Percentiles rank a stretch among this genome's conserved stretches.
phyloP scores from a whole-genome alignment of 495 filamentous ascomycete species.

The Tricharina praecox region DNA sequence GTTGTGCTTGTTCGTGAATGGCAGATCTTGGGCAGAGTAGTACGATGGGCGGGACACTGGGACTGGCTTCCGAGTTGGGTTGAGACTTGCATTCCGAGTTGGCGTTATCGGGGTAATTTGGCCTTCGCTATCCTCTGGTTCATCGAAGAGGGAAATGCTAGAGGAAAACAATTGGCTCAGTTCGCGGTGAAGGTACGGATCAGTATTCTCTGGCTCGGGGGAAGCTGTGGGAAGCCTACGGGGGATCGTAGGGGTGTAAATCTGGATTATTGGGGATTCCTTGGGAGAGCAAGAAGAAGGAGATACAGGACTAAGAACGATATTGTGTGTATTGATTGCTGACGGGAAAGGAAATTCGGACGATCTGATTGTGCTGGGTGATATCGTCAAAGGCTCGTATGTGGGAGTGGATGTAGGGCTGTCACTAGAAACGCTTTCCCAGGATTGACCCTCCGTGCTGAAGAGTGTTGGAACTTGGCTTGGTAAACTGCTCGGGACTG shows the following conservation, averaged over 20 bases:
- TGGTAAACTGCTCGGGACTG: conserved; percentile 18
- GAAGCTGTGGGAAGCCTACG: neutral
- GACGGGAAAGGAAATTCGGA: no score
- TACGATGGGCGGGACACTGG: neutral
- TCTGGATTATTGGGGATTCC: conserved; percentile 19
- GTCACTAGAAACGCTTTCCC: conserved; percentile 3
- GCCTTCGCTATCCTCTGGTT: conserved; percentile 14
- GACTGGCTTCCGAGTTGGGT: neutral
- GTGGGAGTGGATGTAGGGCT: conserved; percentile 4
- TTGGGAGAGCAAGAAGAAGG: conserved; percentile 9
- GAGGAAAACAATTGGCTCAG: neutral
- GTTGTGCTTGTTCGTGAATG: neutral
- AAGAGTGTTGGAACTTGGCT: conserved; percentile 20
- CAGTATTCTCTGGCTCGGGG: neutral
- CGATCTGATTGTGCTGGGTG: no score
- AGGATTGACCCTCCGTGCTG: conserved; percentile 8
- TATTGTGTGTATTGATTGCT: no score
- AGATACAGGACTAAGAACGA: conserved; percentile 16
- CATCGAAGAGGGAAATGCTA: conserved; percentile 11
- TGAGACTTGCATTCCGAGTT: no score
- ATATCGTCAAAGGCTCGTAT: no score
- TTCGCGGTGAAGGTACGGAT: neutral
- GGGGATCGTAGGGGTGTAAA: neutral
- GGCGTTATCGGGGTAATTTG: no score
- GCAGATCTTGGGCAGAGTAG: neutral